Base-by-base conservation (phyloP, 2,329 filamentous ascomycete genomes). In the Venturia oleaginea region DNA sequence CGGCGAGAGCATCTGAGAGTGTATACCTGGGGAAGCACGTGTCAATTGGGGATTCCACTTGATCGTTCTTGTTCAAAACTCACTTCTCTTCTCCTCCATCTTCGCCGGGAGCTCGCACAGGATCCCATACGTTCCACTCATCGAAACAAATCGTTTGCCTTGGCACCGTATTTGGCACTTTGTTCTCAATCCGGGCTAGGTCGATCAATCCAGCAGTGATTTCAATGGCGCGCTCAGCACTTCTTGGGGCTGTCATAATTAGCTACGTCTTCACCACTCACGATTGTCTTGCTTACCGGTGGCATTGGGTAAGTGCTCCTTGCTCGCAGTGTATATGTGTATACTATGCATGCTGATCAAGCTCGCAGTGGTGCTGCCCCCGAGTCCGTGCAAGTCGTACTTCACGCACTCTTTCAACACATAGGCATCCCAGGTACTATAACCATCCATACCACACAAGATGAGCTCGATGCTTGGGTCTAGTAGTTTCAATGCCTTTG, bases 81-180 rank as follows among this genome's bases (percentile, higher is more conserved):
- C 57, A 90, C 69, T 75, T 78, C 72, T 92, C 88, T 75, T 92
- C 89, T 6, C 86, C 89, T 19, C 89, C 89, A 66, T 83, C 74
- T 69, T 88, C 85, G 19, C 89, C 89, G 0, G 87, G 87, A 0
- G 89, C 88, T 10, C 88, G 83, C 63, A 81, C 79, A 0, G 88
- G 87, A 69, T 91, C 88, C 89, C 89, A 92, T 10, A 92, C 88
- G 72, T 92, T 92, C 89, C 89, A 92, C 75, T 92, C 89, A 72
- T 92, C 89, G 72, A 92, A 92, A 79, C 89, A 92, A 72, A 92
- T 90, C 62, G 82, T 87, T 59, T 85, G 87, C 3, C 82, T 78
- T 4, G 83, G 82, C n/a, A 86, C 83, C 0, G 79, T 77, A 0
- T 81, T 76, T 0, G 86, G 81, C 0, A 88, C 81, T 48, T 78